phyloP scores from a whole-genome alignment of 2,329 filamentous ascomycete genomes.

The Chaetomium sp. region DNA sequence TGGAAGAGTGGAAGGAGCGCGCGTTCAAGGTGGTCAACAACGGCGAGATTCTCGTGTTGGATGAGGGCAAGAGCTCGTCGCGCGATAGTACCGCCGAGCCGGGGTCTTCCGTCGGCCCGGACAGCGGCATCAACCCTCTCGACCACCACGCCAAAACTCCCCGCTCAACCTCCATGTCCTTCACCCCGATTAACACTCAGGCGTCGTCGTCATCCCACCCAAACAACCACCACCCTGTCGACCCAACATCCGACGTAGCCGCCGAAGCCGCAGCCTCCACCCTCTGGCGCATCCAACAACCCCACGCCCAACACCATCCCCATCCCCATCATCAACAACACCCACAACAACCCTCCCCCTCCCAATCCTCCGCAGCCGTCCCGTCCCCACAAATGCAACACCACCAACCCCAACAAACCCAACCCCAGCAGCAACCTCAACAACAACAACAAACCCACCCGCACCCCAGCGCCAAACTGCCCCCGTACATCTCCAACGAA shows the following conservation, averaged over 20 bases:
- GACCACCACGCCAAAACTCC: constrained; percentile 24
- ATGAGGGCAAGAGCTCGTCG: constrained; percentile 26
- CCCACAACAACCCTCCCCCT: constrained; percentile 18
- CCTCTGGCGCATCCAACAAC: constrained; percentile 12
- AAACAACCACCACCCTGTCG: neutral
- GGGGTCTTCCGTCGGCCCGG: constrained; percentile 25
- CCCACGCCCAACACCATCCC: neutral
- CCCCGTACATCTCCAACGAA: constrained; percentile 11
- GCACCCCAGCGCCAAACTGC: constrained; percentile 6
- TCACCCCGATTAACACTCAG: constrained; percentile 35
- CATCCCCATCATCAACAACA: constrained; percentile 1
- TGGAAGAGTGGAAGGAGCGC: constrained; percentile 48
- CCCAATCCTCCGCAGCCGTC: constrained; percentile 17
- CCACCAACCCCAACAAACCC: neutral
- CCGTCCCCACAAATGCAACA: constrained; percentile 16
- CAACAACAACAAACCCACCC: no score
- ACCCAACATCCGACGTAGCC: neutral
- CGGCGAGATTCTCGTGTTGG: constrained; percentile 33
- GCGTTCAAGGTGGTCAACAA: constrained; percentile 37
- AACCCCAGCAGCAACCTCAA: no score
- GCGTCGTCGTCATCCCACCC: constrained; percentile 2
- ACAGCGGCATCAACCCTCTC: constrained; percentile 18
- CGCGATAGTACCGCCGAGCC: constrained; percentile 29
- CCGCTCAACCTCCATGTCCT: constrained; percentile 30
- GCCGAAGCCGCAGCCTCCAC: constrained; percentile 7